Conservation (phyloP, 352 stramenopile genomes). For the Aphanomyces euteiches region DNA sequence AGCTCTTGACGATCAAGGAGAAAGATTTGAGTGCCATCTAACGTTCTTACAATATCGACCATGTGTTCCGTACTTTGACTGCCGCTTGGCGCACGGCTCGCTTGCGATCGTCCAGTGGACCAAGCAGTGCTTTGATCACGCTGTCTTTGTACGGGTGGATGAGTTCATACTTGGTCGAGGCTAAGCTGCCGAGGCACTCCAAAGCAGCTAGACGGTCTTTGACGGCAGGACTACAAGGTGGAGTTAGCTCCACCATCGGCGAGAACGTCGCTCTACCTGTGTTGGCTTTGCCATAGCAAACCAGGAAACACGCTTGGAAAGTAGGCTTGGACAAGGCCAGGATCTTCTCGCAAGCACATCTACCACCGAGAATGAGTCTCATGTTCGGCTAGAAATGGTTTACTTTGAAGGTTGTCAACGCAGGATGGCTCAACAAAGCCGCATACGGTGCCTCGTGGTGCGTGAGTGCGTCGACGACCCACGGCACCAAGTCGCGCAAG, state of each 20-base stretch:
- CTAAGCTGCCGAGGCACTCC: slow-evolving; percentile 72
- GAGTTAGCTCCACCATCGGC: background rate
- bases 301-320: slow-evolving; percentile 81
- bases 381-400: background rate
- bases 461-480: slow-evolving; percentile 81
- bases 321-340: slow-evolving; percentile 57
- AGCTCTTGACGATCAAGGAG: slow-evolving; percentile 71
- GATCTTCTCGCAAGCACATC: slow-evolving; percentile 20
- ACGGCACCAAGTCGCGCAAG: slow-evolving; percentile 70
- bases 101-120: slow-evolving; percentile 83
- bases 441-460: slow-evolving; percentile 36
- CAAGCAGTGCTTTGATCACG: slow-evolving; percentile 68
- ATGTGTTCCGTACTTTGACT: slow-evolving; percentile 87
- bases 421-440: slow-evolving; percentile 66
- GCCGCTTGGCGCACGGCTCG: slow-evolving; percentile 81
- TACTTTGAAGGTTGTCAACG: slow-evolving; percentile 71
- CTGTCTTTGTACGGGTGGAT: slow-evolving; percentile 84
- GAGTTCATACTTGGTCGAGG: slow-evolving; percentile 80
- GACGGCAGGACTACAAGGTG: slow-evolving; percentile 43
- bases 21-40: slow-evolving; percentile 70
- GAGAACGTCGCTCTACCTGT: slow-evolving; percentile 46
- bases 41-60: slow-evolving; percentile 69
- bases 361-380: slow-evolving; percentile 27
- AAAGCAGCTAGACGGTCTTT: slow-evolving; percentile 69
- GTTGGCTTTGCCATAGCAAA: slow-evolving; percentile 76